phyloP scores from a whole-genome alignment of 2,329 filamentous ascomycete species.

The Pseudogymnoascus sp. region DNA sequence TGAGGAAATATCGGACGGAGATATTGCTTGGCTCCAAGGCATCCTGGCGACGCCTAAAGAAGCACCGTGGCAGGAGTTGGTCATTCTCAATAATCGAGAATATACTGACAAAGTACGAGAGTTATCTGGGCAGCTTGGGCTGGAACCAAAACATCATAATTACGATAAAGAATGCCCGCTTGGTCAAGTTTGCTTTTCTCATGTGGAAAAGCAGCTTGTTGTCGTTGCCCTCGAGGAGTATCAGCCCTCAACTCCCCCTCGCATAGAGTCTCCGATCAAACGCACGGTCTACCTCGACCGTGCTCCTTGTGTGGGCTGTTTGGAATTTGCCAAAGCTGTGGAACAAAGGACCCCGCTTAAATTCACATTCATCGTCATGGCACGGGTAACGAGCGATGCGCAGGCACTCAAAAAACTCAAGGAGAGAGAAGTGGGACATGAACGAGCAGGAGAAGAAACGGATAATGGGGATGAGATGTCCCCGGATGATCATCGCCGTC shows the following conservation, averaged over 20 bases:
- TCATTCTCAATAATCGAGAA: rapidly evolving
- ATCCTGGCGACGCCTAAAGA: background rate
- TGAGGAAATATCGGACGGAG: background rate
- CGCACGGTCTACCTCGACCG: background rate
- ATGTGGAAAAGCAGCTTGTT: background rate
- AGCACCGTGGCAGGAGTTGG: background rate
- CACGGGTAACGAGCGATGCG: background rate
- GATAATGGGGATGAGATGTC: background rate
- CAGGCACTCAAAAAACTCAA: background rate
- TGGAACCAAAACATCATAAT: background rate
- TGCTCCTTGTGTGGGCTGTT: background rate
- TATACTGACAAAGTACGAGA: background rate
- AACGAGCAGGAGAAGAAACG: background rate
- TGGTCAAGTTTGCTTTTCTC: background rate
- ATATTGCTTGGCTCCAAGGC: background rate
- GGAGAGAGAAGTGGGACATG: no score
- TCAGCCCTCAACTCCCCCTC: background rate
- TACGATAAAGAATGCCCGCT: background rate
- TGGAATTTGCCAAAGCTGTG: background rate
- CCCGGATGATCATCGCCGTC: background rate
- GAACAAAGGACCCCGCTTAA: background rate
- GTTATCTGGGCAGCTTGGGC: background rate
- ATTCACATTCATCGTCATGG: background rate
- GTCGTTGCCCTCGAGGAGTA: background rate
- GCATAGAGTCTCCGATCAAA: background rate